Percentiles rank a stretch among this genome's conserved stretches.
Evolutionary conservation across 805 yeast species (phyloP).

Genomic region (Spencermartinsiella europaea): DNA sequence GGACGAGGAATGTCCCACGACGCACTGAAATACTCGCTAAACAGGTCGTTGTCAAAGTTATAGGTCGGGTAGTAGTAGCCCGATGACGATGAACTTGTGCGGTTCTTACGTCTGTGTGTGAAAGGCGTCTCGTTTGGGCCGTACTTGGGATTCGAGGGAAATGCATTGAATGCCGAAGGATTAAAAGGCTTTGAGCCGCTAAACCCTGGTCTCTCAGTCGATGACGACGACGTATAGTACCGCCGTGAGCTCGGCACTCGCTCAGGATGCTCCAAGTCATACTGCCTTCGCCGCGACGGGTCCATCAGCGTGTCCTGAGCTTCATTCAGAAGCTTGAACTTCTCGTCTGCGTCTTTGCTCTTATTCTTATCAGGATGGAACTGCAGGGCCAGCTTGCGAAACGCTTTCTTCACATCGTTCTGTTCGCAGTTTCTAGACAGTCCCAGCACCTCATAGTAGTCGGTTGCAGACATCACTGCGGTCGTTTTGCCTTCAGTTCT

Average conservation of each 20-base stretch:
- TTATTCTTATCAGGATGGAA: slow-evolving; percentile 45
- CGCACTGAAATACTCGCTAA: background rate
- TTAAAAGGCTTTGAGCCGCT: background rate
- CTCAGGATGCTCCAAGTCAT: slow-evolving; percentile 28
- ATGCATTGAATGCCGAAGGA: background rate
- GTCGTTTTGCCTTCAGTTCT: no score
- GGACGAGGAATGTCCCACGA: background rate
- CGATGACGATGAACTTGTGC: background rate
- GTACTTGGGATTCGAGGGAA: background rate
- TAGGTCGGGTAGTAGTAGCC: background rate
- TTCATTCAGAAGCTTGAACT: slow-evolving; percentile 31
- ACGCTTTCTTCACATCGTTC: slow-evolving; percentile 36
- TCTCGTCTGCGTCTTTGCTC: slow-evolving; percentile 28
- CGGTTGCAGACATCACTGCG: slow-evolving; percentile 4
- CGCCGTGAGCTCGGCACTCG: background rate
- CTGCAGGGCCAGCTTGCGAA: slow-evolving; percentile 34
- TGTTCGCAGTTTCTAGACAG: slow-evolving; percentile 21
- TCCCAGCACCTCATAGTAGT: slow-evolving; percentile 32
- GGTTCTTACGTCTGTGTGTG: background rate
- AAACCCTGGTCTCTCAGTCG: background rate
- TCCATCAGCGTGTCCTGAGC: slow-evolving; percentile 34
- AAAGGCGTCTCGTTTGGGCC: background rate
- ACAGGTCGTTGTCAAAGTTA: background rate
- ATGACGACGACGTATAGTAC: background rate
- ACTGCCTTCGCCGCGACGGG: slow-evolving; percentile 24